Percentiles rank a stretch among this genome's conserved stretches.
These are phyloP conservation scores for Metarhizium brunneum DNA, from an alignment of 2,329 filamentous ascomycete genomes.

Conservation along the genomic window DNA sequence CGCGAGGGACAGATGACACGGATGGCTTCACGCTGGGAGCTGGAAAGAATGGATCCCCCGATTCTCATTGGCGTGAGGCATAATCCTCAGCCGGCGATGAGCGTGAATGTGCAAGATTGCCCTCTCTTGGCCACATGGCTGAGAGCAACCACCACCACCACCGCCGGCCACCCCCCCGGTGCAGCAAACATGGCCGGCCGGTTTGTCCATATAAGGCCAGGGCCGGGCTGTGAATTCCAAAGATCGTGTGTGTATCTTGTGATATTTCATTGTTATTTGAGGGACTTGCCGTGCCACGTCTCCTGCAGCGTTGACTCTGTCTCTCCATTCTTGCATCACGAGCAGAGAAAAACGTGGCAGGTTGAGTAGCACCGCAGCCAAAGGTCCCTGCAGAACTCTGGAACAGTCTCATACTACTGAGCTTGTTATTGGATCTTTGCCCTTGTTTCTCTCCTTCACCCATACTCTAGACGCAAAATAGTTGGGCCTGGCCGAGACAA, in stretches of 20 bases:
- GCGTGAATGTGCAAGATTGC: too few relatives aligned
- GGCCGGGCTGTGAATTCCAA: neutral
- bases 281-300: neutral
- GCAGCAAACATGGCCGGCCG: slow-evolving; percentile 2
- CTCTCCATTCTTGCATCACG: neutral
- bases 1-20: neutral
- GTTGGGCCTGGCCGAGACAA: neutral
- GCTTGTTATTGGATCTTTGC: neutral
- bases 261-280: slow-evolving; percentile 1
- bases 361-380: slow-evolving; percentile 4
- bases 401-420: neutral
- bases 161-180: neutral
- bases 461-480: neutral
- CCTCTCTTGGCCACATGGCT: neutral
- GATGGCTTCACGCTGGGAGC: neutral
- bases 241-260: neutral
- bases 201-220: slow-evolving; percentile 1
- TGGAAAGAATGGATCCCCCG: too few relatives aligned
- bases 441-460: neutral
- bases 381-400: neutral
- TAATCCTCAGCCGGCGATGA: neutral
- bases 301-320: neutral
- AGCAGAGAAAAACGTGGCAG: slow-evolving; percentile 1
- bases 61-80: neutral
- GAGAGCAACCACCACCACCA: neutral